Percentiles rank a stretch among this genome's conserved stretches.
phyloP scores from a whole-genome alignment of 768 basidiomycete species.

The Auriscalpium orientale region DNA sequence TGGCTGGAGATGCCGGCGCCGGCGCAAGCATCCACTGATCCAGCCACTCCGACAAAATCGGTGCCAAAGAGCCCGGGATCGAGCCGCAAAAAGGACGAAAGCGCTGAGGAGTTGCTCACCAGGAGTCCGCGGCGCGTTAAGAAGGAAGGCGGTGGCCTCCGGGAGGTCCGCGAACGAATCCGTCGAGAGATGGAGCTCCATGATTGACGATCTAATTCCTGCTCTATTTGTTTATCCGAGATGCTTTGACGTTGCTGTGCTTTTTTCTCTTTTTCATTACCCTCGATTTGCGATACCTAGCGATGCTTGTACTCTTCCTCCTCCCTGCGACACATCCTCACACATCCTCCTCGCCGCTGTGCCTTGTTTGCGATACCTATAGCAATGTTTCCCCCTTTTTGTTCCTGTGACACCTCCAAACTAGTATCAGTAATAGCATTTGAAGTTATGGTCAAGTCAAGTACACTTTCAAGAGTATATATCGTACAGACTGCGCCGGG shows the following conservation, averaged over 20 bases:
- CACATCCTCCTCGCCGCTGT: background rate
- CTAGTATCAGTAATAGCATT: too few species aligned
- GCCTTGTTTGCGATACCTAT: background rate
- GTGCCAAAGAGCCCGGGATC: conserved; percentile 45
- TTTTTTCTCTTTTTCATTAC: background rate
- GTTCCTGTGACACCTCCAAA: too few species aligned
- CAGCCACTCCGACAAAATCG: conserved; percentile 3
- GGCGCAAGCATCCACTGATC: conserved; percentile 10
- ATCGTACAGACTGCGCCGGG: too few species aligned
- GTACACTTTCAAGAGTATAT: too few species aligned
- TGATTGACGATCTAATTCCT: conserved; percentile 30
- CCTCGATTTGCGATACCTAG: conserved; percentile 15
- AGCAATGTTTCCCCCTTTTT: too few species aligned
- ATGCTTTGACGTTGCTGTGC: background rate
- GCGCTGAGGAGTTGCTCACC: conserved; percentile 50
- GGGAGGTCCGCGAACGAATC: conserved; percentile 78
- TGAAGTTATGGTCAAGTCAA: too few species aligned
- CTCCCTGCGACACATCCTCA: background rate
- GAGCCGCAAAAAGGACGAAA: conserved; percentile 41
- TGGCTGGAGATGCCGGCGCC: conserved; percentile 55
- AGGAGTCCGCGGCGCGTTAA: conserved; percentile 71
- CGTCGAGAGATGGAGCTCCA: conserved; percentile 68
- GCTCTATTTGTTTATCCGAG: background rate
- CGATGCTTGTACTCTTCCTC: conserved; percentile 7
- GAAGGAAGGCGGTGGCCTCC: conserved; percentile 62